Conservation (phyloP, 768 basidiomycete genomes). For the Naganishia onofrii region DNA sequence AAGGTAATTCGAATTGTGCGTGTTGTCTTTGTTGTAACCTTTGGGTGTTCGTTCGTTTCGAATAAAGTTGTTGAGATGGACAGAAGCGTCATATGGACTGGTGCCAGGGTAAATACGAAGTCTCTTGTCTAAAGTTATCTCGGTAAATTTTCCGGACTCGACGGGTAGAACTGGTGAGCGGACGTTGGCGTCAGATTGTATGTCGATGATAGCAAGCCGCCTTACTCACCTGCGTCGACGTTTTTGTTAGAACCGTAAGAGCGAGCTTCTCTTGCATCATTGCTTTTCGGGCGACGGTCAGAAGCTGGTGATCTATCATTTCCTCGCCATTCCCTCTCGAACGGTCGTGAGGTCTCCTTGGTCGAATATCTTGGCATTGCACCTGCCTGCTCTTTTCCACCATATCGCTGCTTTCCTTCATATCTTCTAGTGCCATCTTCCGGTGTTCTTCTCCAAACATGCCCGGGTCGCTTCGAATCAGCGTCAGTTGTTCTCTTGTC, state of each 20-base stretch:
- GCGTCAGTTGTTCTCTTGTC: not conserved
- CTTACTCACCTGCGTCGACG: not conserved
- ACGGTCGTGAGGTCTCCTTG: not conserved
- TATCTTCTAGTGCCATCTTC: not conserved
- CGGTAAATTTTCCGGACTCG: not conserved
- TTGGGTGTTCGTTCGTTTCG: conserved; percentile 1
- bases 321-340: not conserved
- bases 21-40: not conserved
- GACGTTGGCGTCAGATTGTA: not conserved
- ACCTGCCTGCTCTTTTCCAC: not conserved
- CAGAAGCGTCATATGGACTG: conserved; percentile 12
- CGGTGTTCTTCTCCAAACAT: not conserved
- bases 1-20: conserved; percentile 1
- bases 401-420: not conserved
- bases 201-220: not conserved
- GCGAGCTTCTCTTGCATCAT: not conserved
- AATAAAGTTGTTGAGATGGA: conserved; percentile 20
- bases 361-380: not conserved
- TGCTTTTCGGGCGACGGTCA: not conserved
- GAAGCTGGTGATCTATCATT: not conserved
- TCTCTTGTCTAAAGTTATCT: not conserved
- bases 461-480: not conserved
- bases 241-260: not conserved
- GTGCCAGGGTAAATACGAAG: conserved; percentile 16
- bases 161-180: not conserved